Conservation (phyloP, 495 filamentous ascomycete species). For the Hypoxylon perforatum region DNA sequence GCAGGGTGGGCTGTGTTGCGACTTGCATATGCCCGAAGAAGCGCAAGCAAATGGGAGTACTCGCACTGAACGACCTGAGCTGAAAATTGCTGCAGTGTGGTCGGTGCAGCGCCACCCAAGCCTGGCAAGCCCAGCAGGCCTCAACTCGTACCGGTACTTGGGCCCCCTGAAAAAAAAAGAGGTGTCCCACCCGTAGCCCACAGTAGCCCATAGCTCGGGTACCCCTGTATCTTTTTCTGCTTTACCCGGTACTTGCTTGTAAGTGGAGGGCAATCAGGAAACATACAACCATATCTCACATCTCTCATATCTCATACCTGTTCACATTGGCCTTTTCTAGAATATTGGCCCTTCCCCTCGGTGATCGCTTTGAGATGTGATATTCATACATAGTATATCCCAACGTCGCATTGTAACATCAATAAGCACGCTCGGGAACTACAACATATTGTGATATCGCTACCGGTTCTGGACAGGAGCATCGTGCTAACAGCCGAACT, state of each 20-base stretch:
- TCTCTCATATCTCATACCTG: conserved; percentile 11
- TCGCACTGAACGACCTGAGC: conserved; percentile 51
- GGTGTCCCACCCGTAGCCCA: too few species aligned
- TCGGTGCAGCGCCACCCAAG: conserved; percentile 53
- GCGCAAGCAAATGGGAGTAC: conserved; percentile 51
- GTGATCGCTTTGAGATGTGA: conserved; percentile 48
- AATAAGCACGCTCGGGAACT: conserved; percentile 31
- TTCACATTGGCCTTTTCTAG: conserved; percentile 35
- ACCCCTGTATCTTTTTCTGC: conserved; percentile 16
- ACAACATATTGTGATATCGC: conserved; percentile 27
- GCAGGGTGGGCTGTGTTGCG: conserved; percentile 57
- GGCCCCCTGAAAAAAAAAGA: conserved; percentile 6
- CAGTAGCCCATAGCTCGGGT: conserved; percentile 5
- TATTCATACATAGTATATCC: conserved; percentile 26
- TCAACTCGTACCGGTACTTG: conserved; percentile 37
- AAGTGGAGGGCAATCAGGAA: conserved; percentile 9
- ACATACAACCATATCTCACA: conserved; percentile 25
- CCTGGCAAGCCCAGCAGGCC: too few species aligned
- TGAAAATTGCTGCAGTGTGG: conserved; percentile 60
- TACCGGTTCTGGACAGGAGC: conserved; percentile 14
- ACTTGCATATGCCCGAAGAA: conserved; percentile 57
- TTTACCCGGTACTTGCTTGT: conserved; percentile 11
- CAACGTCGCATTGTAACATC: conserved; percentile 35
- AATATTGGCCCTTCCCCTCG: conserved; percentile 34
- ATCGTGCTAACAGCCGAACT: conserved; percentile 22